phyloP scores from a whole-genome alignment of 164 flowering plant genomes.

The Piper betle region DNA sequence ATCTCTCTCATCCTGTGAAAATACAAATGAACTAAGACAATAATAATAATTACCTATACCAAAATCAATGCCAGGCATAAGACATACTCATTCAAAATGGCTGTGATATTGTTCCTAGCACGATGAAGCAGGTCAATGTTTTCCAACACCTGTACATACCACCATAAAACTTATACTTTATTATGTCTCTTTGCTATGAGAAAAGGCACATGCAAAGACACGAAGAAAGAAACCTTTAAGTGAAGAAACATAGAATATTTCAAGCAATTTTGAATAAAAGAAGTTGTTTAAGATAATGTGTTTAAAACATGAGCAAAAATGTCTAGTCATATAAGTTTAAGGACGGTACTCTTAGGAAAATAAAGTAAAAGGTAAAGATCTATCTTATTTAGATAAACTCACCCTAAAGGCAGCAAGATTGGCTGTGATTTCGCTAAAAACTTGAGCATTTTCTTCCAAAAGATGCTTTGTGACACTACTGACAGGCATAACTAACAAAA shows the following conservation, averaged over 20 bases:
- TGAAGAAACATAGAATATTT: neutral
- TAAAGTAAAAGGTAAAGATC: neutral
- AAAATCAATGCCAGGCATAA: neutral
- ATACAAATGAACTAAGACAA: slow-evolving; percentile 2
- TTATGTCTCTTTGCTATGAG: neutral
- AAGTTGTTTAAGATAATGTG: too few species aligned
- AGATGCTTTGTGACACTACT: slow-evolving; percentile 39
- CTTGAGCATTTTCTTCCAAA: slow-evolving; percentile 60
- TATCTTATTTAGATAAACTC: neutral
- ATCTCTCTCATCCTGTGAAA: slow-evolving; percentile 59
- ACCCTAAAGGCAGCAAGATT: slow-evolving; percentile 50
- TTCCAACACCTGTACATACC: slow-evolving; percentile 47
- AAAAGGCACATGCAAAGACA: neutral
- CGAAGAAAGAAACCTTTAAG: too few species aligned
- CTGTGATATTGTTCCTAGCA: slow-evolving; percentile 51
- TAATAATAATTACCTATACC: slow-evolving; percentile 1
- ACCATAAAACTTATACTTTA: slow-evolving; percentile 1
- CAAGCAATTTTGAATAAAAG: neutral
- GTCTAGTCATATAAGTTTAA: too few species aligned
- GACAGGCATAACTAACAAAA: slow-evolving; percentile 27
- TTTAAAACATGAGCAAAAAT: too few species aligned
- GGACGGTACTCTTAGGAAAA: neutral
- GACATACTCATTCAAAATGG: slow-evolving; percentile 61
- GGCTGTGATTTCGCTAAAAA: slow-evolving; percentile 45
- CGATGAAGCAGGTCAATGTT: slow-evolving; percentile 62